Base-by-base conservation (phyloP, 805 yeast species). In the Ogataea salicorniae region DNA sequence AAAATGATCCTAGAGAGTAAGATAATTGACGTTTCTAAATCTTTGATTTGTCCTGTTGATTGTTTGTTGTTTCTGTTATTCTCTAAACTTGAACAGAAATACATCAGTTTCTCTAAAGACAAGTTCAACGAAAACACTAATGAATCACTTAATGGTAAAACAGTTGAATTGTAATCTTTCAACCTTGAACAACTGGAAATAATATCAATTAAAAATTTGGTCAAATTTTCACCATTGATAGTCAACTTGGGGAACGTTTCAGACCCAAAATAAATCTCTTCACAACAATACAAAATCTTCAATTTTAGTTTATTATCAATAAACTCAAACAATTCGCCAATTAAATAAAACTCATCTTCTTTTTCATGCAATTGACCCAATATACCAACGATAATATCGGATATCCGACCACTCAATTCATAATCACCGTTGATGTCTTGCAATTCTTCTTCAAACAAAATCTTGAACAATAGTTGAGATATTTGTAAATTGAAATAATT, bases 1-100 rank as follows among this genome's bases (percentile, higher is more conserved):
- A 80, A 71, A n/a, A 82, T 64, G 15, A 82, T 76, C 47, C 81
- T 69, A 48, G 81, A 66, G 49, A 78, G 71, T 26, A 80, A 67
- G 7, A 77, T 71, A 6, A 81, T 69, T 0, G 79, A 53, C 52
- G 46, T 45, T 41, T 62, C 64, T 33, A 64, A 42, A 29, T 59
- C 62, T 41, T 46, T 49, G 14, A 49, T 40, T 23, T 46, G 37
- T 20, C 46, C 57, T 37, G 20, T 20, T 20, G 20, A 20, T 4
- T 39, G 45, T 34, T 34, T 46, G 41, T 49, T 50, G 41, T 49
- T 50, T 45, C 41, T 47, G 31, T 51, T 57, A n/a, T 55, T 59
- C 35, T 62, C 67, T 18, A 60, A 17, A 26, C 50, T 53, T 5
- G 63, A 55, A 23, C 69, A 63, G 34, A 51, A 61, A 41, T 56